Percentiles rank a stretch among this genome's conserved stretches.
These are phyloP conservation scores for Lepidium africanum DNA, from an alignment of 345 rosid species.

Conservation along the genomic window DNA sequence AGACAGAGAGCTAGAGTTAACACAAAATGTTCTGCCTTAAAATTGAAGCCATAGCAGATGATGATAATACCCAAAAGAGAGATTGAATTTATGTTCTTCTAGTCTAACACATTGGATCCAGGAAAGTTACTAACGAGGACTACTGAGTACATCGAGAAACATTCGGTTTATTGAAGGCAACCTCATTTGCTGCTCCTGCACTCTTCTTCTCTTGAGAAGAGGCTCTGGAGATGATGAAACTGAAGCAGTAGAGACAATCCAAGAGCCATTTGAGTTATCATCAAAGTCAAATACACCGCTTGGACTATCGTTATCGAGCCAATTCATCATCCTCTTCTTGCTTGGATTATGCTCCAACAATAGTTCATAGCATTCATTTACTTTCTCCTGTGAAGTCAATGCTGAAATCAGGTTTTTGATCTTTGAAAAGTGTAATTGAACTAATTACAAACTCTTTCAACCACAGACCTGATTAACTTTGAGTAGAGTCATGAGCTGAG, in stretches of 20 bases:
- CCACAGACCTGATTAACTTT: slow-evolving; percentile 54
- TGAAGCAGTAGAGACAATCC: slow-evolving; percentile 36
- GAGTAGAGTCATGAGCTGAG: slow-evolving; percentile 52
- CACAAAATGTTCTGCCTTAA: slow-evolving; percentile 12
- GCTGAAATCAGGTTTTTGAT: not conserved
- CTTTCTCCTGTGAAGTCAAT: slow-evolving; percentile 41
- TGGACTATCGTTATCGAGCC: slow-evolving; percentile 39
- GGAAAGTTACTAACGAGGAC: slow-evolving; percentile 43
- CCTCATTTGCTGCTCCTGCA: slow-evolving; percentile 60
- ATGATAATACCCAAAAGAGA: not conserved
- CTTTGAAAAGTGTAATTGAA: not conserved
- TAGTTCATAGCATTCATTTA: slow-evolving; percentile 54
- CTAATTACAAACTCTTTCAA: not conserved
- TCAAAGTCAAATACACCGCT: slow-evolving; percentile 48
- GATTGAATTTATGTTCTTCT: slow-evolving; percentile 11
- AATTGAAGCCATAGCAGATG: not conserved
- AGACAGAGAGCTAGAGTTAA: not conserved
- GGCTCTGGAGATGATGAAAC: slow-evolving; percentile 41
- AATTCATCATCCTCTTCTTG: slow-evolving; percentile 46
- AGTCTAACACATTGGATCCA: slow-evolving; percentile 4
- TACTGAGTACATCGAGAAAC: slow-evolving; percentile 59
- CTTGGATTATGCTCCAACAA: slow-evolving; percentile 37
- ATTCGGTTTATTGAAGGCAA: slow-evolving; percentile 50
- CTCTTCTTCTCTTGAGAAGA: slow-evolving; percentile 52
- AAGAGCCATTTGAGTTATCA: slow-evolving; percentile 55